phyloP scores from a whole-genome alignment of 2,329 filamentous ascomycete genomes.

The Exophiala phaeomuriformis region DNA sequence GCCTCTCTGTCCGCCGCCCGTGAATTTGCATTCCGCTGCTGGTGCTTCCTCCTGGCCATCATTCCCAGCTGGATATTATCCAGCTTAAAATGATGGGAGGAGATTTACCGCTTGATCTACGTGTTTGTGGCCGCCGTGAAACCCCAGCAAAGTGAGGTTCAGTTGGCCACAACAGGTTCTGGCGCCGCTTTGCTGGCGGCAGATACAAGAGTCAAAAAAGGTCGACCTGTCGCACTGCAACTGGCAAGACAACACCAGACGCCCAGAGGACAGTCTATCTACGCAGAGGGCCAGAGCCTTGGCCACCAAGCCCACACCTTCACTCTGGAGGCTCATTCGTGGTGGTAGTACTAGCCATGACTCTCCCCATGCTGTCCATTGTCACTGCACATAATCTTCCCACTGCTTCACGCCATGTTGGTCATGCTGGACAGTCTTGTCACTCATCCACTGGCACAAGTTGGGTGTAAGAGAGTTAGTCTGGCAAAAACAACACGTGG shows the following conservation, averaged over 20 bases:
- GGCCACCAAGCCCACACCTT: background rate
- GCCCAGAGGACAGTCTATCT: conserved; percentile 13
- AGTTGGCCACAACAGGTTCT: background rate
- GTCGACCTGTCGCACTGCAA: conserved; percentile 3
- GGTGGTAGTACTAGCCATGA: background rate
- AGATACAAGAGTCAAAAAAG: conserved; percentile 5
- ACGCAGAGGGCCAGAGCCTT: conserved; percentile 3
- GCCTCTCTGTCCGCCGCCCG: background rate
- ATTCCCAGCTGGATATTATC: conserved; percentile 1
- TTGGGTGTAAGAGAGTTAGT: conserved; percentile 9
- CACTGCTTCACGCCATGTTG: background rate
- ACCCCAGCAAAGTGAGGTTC: background rate
- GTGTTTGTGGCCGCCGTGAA: conserved; percentile 8
- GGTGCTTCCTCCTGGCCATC: conserved; percentile 10
- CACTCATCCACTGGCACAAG: conserved; percentile 9
- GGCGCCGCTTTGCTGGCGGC: conserved; percentile 5
- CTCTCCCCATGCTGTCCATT: background rate
- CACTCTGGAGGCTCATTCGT: background rate
- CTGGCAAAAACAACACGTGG: conserved; percentile 2
- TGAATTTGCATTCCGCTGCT: background rate
- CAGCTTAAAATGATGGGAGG: conserved; percentile 1
- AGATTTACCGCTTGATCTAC: conserved; percentile 13
- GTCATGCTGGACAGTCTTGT: conserved; percentile 8
- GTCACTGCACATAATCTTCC: background rate
- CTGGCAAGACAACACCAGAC: conserved; percentile 7